Percentiles rank a stretch among this genome's conserved stretches.
phyloP scores from a whole-genome alignment of 352 stramenopile genomes.

The Aphanomyces astaci region DNA sequence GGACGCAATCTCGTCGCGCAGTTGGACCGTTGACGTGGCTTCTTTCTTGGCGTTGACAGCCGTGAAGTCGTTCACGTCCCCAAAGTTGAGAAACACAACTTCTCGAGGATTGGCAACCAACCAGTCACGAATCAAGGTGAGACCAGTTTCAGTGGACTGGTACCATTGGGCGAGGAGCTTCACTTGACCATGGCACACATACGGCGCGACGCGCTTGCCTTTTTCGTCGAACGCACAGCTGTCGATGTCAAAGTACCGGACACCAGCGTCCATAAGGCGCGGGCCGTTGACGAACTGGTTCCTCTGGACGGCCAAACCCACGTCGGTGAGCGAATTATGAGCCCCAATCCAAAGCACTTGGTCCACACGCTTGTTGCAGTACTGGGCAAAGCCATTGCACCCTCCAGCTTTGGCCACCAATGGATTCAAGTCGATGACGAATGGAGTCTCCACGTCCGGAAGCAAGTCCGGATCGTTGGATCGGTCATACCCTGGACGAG shows the following conservation, averaged over 20 bases:
- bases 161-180: neutral
- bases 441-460: neutral
- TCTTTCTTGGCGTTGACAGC: neutral
- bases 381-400: neutral
- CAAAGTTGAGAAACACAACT: neutral
- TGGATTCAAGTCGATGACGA: neutral
- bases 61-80: neutral
- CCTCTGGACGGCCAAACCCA: neutral
- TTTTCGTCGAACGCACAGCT: neutral
- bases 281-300: slow-evolving; percentile 1
- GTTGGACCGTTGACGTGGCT: neutral
- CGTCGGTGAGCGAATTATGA: neutral
- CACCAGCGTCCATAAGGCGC: neutral
- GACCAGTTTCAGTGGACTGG: neutral
- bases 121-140: neutral
- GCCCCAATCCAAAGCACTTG: slow-evolving; percentile 3
- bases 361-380: neutral
- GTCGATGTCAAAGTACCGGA: slow-evolving; percentile 8
- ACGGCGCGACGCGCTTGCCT: neutral
- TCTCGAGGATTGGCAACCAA: neutral
- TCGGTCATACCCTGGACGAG: neutral
- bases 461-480: neutral
- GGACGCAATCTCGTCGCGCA: neutral
- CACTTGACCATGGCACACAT: neutral
- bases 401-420: neutral